Evolutionary conservation across 768 basidiomycete species (phyloP), one percentile per base, ranked within the genome.

Genomic region (Pholiota microspora): DNA sequence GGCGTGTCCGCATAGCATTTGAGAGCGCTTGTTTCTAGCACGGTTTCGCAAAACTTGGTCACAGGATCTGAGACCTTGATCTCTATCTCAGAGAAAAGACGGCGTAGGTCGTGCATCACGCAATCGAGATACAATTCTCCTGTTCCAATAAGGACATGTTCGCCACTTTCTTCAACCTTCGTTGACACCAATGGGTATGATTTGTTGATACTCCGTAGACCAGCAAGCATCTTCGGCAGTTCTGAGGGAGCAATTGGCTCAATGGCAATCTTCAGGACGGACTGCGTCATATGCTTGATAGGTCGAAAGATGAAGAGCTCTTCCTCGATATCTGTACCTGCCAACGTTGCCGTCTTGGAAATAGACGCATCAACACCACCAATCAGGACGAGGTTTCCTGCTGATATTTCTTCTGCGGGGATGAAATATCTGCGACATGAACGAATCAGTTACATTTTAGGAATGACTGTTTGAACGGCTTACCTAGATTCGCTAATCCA

Each of bases 51-150:
- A 75, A 99, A 99, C 67, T 94, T 93, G 13, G 94, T 96, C 34
- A 98, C 94, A 1, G 97, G 97, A 75, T 99, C 97, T 21, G 96
- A 98, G 12, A 98, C 94, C 77, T 99, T 99, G 79, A 99, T 98
- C 78, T 99, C 97, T 62, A 98, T 97, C 76, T 99, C 97, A 27
- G 94, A 86, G 74, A 96, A 99, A 56, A 98, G 66, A 57, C 81
- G 83, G 57, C 97, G 80, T 48, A 99, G 73, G 71, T 99, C 97
- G 65, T 99, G 96, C 86, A 99, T 86, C 42, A 96, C 90, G 59
- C 89, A 96, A 68, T 99, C 97, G 63, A 99, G 77, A 72, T 96
- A 98, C 48, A 99, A 75, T 67, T 99, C 97, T 47, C 97, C 97
- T 1, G 97, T 98, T 49, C 97, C 97, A 59, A 98, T 85, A 57